These are phyloP conservation scores for Monascus purpureus DNA, from an alignment of 495 filamentous ascomycete genomes.

Conservation along the genomic window DNA sequence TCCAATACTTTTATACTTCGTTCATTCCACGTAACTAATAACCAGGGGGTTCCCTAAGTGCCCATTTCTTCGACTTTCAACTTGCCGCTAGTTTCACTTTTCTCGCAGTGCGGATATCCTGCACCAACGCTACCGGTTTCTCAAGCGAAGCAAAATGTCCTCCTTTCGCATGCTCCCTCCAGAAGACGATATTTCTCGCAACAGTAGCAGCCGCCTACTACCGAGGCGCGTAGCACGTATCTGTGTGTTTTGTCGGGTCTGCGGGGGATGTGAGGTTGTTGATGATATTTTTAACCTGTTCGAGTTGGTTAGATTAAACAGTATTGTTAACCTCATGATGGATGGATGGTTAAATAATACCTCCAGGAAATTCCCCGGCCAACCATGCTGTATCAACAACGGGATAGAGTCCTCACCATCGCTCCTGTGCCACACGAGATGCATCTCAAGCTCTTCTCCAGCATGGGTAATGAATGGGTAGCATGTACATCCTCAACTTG, in stretches of 20 bases:
- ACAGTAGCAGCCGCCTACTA: not conserved
- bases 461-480: conserved; percentile 5
- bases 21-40: too few relatives aligned
- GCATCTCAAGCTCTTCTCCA: conserved; percentile 22
- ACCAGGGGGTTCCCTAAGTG: too few relatives aligned
- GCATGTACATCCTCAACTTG: not conserved
- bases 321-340: too few relatives aligned
- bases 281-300: too few relatives aligned
- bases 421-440: conserved; percentile 40
- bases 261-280: not conserved
- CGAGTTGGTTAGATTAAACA: too few relatives aligned
- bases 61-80: too few relatives aligned
- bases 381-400: conserved; percentile 38
- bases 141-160: conserved; percentile 3
- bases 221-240: not conserved
- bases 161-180: conserved; percentile 16
- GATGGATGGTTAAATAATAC: too few relatives aligned
- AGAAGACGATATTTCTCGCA: conserved; percentile 23
- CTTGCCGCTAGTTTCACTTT: not conserved
- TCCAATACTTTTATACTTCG: too few relatives aligned
- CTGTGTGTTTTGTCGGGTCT: conserved; percentile 1
- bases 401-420: conserved; percentile 36
- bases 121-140: not conserved
- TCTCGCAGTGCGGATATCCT: conserved; percentile 1
- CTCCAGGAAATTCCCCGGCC: conserved; percentile 26